Conservation (phyloP, 768 basidiomycete genomes). For the Galerina sulciceps region DNA sequence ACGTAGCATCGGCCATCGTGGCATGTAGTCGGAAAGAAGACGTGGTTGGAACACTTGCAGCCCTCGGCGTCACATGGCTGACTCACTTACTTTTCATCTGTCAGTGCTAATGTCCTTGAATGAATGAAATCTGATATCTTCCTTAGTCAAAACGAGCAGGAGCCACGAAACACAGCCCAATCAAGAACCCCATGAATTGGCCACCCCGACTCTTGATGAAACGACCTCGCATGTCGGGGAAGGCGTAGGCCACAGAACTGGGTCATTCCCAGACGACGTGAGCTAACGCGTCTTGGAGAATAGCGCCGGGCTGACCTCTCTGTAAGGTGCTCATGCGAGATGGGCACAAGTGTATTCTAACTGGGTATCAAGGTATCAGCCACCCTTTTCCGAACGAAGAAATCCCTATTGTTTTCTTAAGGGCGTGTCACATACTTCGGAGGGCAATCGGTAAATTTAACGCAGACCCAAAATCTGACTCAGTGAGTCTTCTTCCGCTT, state of each 20-base stretch:
- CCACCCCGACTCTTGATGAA: neutral
- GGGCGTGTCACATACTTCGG: constrained; percentile 8
- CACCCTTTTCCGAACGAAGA: constrained; percentile 7
- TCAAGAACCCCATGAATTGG: neutral
- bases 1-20: constrained; percentile 18
- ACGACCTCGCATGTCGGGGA: neutral
- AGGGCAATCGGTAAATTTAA: constrained; percentile 7
- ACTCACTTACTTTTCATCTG: constrained; percentile 20
- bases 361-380: neutral
- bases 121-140: neutral
- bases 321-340: constrained; percentile 15
- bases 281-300: neutral
- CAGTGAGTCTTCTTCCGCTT: constrained; percentile 6
- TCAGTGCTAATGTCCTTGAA: constrained; percentile 5
- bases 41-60: constrained; percentile 12
- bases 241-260: neutral
- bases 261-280: neutral
- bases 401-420: neutral
- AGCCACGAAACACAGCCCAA: neutral
- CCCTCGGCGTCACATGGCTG: constrained; percentile 11
- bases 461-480: constrained; percentile 6
- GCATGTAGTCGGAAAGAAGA: constrained; percentile 15
- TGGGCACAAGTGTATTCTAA: constrained; percentile 16
- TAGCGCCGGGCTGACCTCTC: constrained; percentile 1
- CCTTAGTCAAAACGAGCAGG: constrained; percentile 15